These are phyloP conservation scores for Pythium utonaiense DNA, from an alignment of 352 stramenopile genomes.

Conservation along the genomic window DNA sequence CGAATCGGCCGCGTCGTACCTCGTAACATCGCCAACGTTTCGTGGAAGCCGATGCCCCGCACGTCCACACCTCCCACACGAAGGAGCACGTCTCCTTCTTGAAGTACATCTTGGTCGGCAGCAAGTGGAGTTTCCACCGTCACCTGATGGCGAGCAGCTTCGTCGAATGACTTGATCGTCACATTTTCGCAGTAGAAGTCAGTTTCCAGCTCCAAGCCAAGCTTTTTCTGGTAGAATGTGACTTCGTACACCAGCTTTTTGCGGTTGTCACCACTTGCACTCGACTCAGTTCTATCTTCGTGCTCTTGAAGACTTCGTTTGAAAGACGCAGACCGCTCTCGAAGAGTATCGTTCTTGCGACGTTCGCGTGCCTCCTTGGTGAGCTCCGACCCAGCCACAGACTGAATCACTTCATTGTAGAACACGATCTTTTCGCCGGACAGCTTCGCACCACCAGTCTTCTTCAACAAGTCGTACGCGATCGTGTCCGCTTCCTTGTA, in stretches of 20 bases:
- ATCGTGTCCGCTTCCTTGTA: constrained; percentile 88
- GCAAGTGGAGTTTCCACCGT: constrained; percentile 58
- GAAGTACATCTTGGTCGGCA: constrained; percentile 55
- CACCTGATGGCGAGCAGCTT: constrained; percentile 39
- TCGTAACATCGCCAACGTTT: constrained; percentile 75
- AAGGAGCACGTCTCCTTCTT: constrained; percentile 76
- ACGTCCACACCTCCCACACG: constrained; percentile 78
- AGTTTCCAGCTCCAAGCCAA: constrained; percentile 84
- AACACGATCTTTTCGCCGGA: constrained; percentile 87
- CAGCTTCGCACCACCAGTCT: constrained; percentile 59
- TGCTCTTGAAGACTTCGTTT: constrained; percentile 64
- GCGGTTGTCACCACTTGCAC: constrained; percentile 24
- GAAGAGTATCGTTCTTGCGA: constrained; percentile 56
- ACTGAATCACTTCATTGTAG: constrained; percentile 85
- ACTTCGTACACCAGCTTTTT: constrained; percentile 79
- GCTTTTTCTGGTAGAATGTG: constrained; percentile 76
- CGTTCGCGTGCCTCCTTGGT: constrained; percentile 71
- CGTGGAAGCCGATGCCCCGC: constrained; percentile 80
- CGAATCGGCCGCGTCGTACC: constrained; percentile 67
- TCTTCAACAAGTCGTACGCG: constrained; percentile 80
- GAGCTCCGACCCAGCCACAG: constrained; percentile 62
- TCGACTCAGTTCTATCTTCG: constrained; percentile 34
- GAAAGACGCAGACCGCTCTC: constrained; percentile 65
- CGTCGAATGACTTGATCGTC: constrained; percentile 76
- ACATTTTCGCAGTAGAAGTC: constrained; percentile 90